A percentile compares a stretch with the other conserved stretches of the same genome.
phyloP scores from a whole-genome alignment of 306 rosid genomes.

The Styphnolobium japonicum region DNA sequence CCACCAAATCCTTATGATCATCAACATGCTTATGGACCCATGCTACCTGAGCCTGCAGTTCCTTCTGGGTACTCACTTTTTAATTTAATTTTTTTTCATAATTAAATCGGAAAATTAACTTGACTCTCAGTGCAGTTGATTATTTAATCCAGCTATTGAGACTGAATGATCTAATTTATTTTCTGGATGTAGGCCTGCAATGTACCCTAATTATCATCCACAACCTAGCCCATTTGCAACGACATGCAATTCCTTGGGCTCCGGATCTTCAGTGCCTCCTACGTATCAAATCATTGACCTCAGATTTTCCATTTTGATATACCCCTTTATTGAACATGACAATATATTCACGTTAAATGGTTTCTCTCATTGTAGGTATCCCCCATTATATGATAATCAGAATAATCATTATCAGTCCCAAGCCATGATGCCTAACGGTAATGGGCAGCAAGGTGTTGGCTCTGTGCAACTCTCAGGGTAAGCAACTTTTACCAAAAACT shows the following conservation, averaged over 20 bases:
- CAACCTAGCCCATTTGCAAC: background rate
- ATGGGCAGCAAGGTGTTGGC: background rate
- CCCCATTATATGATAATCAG: background rate
- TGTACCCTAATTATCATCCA: background rate
- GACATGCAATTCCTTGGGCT: background rate
- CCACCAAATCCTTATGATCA: background rate
- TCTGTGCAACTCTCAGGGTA: background rate
- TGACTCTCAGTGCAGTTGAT: background rate
- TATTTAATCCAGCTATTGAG: background rate
- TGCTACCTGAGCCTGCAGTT: background rate
- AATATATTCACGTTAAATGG: background rate
- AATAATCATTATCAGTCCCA: background rate
- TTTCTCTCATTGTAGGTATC: background rate
- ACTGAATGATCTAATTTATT: background rate
- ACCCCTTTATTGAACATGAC: background rate
- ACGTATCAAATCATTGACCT: background rate
- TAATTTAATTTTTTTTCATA: background rate
- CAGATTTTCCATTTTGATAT: background rate
- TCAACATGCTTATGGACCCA: background rate
- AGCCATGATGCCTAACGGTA: background rate
- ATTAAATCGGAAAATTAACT: background rate
- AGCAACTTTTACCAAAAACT: background rate
- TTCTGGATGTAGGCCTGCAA: constrained; percentile 8
- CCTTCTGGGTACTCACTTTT: background rate
- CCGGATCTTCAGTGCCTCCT: background rate